Percentiles rank a stretch among this genome's conserved stretches.
These are phyloP conservation scores for Gastrodia elata DNA, from an alignment of 106 monocot genomes.

Conservation along the genomic window DNA sequence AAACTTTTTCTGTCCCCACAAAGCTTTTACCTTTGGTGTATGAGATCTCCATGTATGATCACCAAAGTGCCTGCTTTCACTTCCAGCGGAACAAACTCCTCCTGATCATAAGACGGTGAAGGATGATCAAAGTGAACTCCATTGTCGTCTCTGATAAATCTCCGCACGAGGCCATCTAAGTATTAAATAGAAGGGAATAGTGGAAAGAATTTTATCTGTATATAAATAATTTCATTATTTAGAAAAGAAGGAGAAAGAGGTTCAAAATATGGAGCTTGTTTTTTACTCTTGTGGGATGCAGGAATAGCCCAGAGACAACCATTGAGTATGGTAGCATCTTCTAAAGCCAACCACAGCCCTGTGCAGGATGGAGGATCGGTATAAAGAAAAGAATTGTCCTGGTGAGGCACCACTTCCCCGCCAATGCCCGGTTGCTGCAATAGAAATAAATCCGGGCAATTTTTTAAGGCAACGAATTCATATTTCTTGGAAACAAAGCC, in stretches of 20 bases:
- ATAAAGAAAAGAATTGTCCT: slow-evolving; percentile 87
- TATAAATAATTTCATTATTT: not conserved
- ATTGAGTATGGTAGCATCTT: slow-evolving; percentile 79
- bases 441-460: not conserved
- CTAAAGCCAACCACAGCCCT: slow-evolving; percentile 88
- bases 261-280: not conserved
- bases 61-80: slow-evolving; percentile 87
- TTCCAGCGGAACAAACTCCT: slow-evolving; percentile 77
- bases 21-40: slow-evolving; percentile 78
- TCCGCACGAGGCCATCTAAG: slow-evolving; percentile 80
- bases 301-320: slow-evolving; percentile 98
- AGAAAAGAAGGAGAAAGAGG: not conserved
- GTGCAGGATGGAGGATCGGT: slow-evolving; percentile 88
- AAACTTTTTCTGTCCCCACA: no score
- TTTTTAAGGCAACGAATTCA: not conserved
- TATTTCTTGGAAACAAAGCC: not conserved
- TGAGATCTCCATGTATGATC: slow-evolving; percentile 89
- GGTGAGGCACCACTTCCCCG: slow-evolving; percentile 96
- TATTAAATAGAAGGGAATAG: not conserved
- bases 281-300: slow-evolving; percentile 71
- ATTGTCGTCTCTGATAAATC: slow-evolving; percentile 80
- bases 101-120: slow-evolving; percentile 56
- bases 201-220: not conserved
- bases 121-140: slow-evolving; percentile 81
- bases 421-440: slow-evolving; percentile 98